Conservation (phyloP, 78 protist genomes). For the Diacronema lutheri region DNA sequence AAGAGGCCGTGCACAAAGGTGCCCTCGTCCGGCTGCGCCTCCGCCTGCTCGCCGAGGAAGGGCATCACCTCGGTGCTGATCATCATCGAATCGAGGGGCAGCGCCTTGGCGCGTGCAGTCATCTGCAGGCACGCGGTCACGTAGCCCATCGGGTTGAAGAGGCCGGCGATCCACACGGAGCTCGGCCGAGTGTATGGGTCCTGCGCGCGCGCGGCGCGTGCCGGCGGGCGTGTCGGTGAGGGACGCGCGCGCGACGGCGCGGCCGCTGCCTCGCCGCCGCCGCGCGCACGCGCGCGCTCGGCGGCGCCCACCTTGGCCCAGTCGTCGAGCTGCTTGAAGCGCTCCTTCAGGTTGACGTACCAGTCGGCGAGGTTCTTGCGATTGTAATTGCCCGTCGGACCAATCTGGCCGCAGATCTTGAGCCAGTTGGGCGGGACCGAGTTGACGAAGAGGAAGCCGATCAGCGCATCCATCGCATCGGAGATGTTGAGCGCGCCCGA, state of each 20-base stretch:
- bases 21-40: slow-evolving; percentile 61
- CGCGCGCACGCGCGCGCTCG: background rate
- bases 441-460: background rate
- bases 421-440: slow-evolving; percentile 10
- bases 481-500: slow-evolving; percentile 50
- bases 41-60: background rate
- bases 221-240: too few relatives aligned
- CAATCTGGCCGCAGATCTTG: slow-evolving; percentile 18
- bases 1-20: slow-evolving; percentile 62
- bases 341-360: slow-evolving; percentile 38
- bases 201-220: too few relatives aligned
- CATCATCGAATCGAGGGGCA: slow-evolving; percentile 56
- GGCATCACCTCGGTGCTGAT: slow-evolving; percentile 44
- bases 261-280: too few relatives aligned
- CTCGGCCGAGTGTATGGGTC: slow-evolving; percentile 24
- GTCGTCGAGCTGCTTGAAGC: slow-evolving; percentile 12
- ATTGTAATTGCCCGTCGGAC: slow-evolving; percentile 3
- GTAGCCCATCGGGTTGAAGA: slow-evolving; percentile 66
- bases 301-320: slow-evolving; percentile 12
- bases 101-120: slow-evolving; percentile 54
- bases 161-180: slow-evolving; percentile 57
- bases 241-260: background rate
- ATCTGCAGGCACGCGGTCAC: slow-evolving; percentile 59
- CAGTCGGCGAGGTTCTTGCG: slow-evolving; percentile 46
- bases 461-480: slow-evolving; percentile 36